Evolutionary conservation across 768 basidiomycete species (phyloP).

Genomic region (Ramaria sp.): DNA sequence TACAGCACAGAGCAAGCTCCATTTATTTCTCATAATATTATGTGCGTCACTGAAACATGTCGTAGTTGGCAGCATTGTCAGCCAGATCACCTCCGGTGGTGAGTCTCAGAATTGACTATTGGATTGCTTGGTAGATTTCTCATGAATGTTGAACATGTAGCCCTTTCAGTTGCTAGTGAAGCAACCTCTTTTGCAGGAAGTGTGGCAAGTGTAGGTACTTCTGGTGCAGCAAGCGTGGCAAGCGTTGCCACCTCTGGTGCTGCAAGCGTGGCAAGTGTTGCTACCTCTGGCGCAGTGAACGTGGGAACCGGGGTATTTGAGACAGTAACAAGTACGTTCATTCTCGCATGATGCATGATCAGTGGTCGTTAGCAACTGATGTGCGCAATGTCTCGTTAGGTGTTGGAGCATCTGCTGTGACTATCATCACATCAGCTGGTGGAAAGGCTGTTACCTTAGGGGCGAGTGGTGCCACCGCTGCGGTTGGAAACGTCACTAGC

Average conservation of each 20-base stretch:
- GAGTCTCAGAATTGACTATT: neutral
- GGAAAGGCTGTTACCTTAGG: constrained; percentile 55
- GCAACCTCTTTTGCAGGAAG: constrained; percentile 10
- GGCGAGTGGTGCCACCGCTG: constrained; percentile 34
- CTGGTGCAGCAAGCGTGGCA: constrained; percentile 10
- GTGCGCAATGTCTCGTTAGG: constrained; percentile 25
- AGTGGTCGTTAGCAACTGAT: too few species aligned
- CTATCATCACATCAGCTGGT: constrained; percentile 47
- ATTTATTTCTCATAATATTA: neutral
- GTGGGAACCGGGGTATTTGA: constrained; percentile 20
- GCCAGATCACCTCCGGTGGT: constrained; percentile 3
- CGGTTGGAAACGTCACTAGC: constrained; percentile 31
- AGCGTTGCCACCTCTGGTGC: neutral
- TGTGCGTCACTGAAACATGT: neutral
- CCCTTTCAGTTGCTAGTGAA: neutral
- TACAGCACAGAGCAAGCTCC: neutral
- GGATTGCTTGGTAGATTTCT: neutral
- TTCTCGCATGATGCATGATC: neutral
- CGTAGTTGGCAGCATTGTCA: neutral
- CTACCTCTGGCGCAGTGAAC: too few species aligned
- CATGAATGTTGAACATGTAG: neutral
- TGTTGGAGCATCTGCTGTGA: constrained; percentile 39
- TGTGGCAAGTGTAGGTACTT: constrained; percentile 11
- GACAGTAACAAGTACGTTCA: constrained; percentile 19
- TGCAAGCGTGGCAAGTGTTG: neutral